A percentile compares a stretch with the other conserved stretches of the same genome.
Conservation (phyloP, 2,329 filamentous ascomycete genomes). For the Paracoccidioides brasiliensis region DNA sequence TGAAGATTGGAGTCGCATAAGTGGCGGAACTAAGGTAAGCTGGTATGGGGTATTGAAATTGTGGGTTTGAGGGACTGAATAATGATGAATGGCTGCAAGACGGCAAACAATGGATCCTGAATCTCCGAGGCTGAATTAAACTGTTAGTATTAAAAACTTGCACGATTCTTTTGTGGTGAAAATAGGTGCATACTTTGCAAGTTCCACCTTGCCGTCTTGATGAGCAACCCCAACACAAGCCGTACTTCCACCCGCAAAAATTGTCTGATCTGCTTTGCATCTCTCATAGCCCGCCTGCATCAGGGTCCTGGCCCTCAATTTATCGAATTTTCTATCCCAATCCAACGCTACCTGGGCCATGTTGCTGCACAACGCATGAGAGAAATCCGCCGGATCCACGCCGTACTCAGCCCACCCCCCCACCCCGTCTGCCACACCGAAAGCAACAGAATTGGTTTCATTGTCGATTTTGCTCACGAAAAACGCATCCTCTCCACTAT, state of each 20-base stretch:
- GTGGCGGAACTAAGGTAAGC: slow-evolving; percentile 72
- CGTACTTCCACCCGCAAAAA: slow-evolving; percentile 78
- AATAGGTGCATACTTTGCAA: slow-evolving; percentile 53
- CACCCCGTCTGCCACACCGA: slow-evolving; percentile 88
- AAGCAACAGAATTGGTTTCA: slow-evolving; percentile 43
- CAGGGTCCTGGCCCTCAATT: slow-evolving; percentile 49
- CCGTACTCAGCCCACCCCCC: slow-evolving; percentile 90
- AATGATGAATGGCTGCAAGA: slow-evolving; percentile 70
- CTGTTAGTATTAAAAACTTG: background rate
- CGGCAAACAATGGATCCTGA: slow-evolving; percentile 84
- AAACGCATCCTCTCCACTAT: slow-evolving; percentile 89
- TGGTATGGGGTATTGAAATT: slow-evolving; percentile 97
- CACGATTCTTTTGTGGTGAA: background rate
- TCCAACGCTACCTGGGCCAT: slow-evolving; percentile 68
- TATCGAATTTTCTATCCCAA: slow-evolving; percentile 31
- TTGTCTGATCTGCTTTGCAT: slow-evolving; percentile 58
- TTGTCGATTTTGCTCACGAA: slow-evolving; percentile 75
- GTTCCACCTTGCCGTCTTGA: slow-evolving; percentile 61
- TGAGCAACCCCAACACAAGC: slow-evolving; percentile 73
- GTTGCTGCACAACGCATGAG: slow-evolving; percentile 81
- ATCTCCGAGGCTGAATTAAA: slow-evolving; percentile 54
- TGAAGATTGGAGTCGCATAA: slow-evolving; percentile 63
- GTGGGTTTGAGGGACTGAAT: slow-evolving; percentile 80
- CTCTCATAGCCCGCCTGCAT: slow-evolving; percentile 77
- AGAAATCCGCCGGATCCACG: slow-evolving; percentile 89